Conservation (phyloP, 208 protist species). For the Leishmania lainsoni region DNA sequence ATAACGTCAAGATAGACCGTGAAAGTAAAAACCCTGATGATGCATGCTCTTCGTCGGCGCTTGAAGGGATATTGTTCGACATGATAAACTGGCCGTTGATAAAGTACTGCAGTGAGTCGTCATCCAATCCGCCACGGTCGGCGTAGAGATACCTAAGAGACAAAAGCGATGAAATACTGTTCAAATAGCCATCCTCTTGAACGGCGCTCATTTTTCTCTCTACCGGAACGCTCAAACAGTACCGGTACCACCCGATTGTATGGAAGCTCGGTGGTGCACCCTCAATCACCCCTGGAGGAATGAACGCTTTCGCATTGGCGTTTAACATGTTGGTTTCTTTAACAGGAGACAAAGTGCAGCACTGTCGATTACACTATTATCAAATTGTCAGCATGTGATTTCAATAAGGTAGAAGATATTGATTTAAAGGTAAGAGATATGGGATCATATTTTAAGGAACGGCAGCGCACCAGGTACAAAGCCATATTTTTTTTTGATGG, state of each 20-base stretch:
- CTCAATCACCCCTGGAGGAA: slow-evolving; percentile 46
- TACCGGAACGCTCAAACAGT: slow-evolving; percentile 46
- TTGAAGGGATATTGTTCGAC: slow-evolving; percentile 39
- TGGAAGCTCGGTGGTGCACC: slow-evolving; percentile 22
- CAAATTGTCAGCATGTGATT: neutral
- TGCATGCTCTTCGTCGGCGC: slow-evolving; percentile 19
- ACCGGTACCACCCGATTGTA: slow-evolving; percentile 54
- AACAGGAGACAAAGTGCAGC: neutral
- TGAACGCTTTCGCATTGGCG: slow-evolving; percentile 80
- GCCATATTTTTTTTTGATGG: neutral
- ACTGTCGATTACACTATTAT: slow-evolving; percentile 1
- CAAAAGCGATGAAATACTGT: slow-evolving; percentile 56
- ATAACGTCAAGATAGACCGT: slow-evolving; percentile 52
- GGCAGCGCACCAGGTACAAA: neutral
- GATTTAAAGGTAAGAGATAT: neutral
- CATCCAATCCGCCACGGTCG: slow-evolving; percentile 46
- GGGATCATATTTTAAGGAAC: neutral
- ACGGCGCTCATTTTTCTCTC: slow-evolving; percentile 31
- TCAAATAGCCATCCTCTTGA: slow-evolving; percentile 38
- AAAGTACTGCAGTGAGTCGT: slow-evolving; percentile 62
- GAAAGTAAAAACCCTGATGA: slow-evolving; percentile 75
- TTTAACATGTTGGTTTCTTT: slow-evolving; percentile 58
- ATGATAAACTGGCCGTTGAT: slow-evolving; percentile 46
- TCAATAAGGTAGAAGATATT: neutral
- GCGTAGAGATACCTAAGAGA: slow-evolving; percentile 51